Conservation (phyloP, 768 basidiomycete species). For the Nevesoporus exiguus region DNA sequence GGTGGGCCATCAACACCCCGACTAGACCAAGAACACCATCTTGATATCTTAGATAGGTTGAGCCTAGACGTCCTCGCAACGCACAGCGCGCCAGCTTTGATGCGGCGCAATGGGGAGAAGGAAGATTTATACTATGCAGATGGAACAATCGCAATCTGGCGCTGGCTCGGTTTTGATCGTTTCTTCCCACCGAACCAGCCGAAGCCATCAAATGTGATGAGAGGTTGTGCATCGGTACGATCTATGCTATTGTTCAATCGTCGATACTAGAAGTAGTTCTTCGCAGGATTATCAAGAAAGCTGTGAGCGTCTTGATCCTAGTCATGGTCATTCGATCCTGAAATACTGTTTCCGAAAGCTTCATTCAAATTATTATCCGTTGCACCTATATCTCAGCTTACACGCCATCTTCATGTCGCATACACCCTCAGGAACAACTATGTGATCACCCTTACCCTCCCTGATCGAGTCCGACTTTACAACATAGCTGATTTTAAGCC, state of each 20-base stretch:
- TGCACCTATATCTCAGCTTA: conserved; percentile 40
- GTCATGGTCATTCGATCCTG: background rate
- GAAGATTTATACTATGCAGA: conserved; percentile 35
- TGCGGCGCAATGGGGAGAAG: conserved; percentile 31
- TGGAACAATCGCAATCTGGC: conserved; percentile 59
- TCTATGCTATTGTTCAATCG: background rate
- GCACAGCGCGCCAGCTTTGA: conserved; percentile 51
- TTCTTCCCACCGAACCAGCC: conserved; percentile 53
- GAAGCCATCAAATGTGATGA: conserved; percentile 37
- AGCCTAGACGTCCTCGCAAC: conserved; percentile 51
- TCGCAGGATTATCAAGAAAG: conserved; percentile 73
- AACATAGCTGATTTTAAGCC: conserved; percentile 47
- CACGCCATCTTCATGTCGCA: conserved; percentile 39
- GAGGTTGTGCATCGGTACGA: conserved; percentile 61
- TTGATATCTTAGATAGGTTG: conserved; percentile 42
- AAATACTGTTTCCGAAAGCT: conserved; percentile 35
- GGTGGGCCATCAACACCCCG: conserved; percentile 37
- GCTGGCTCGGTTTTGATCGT: conserved; percentile 62
- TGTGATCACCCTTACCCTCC: conserved; percentile 46
- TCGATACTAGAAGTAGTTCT: conserved; percentile 3
- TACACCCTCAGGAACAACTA: conserved; percentile 49
- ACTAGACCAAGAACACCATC: background rate
- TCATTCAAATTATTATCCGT: conserved; percentile 64
- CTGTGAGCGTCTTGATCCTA: conserved; percentile 41
- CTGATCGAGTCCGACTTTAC: conserved; percentile 40